These are phyloP conservation scores for Tieghemiomyces parasiticus DNA, from an alignment of 192 early-diverging fungal genomes.

Conservation along the genomic window DNA sequence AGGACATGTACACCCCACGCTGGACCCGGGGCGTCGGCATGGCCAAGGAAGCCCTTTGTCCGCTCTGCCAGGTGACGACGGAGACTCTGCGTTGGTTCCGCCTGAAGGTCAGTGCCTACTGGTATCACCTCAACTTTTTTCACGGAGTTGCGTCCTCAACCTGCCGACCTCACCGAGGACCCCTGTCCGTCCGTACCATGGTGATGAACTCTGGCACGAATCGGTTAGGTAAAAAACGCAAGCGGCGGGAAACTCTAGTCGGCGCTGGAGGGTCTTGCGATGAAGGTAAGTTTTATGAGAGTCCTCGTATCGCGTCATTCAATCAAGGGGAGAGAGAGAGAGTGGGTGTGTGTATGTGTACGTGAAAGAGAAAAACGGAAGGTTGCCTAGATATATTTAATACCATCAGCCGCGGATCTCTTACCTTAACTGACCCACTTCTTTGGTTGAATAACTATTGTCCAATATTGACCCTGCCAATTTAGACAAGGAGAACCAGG, in stretches of 20 bases:
- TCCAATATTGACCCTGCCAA: not conserved
- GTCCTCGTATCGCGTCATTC: not conserved
- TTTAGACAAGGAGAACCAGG: not conserved
- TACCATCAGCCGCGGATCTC: too few species aligned
- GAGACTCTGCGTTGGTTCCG: constrained; percentile 22
- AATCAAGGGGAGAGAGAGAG: not conserved
- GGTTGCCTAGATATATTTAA: too few species aligned
- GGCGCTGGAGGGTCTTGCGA: not conserved
- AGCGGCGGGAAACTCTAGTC: not conserved
- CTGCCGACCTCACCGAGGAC: constrained; percentile 23
- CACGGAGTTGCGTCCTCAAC: constrained; percentile 31
- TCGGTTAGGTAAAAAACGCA: not conserved
- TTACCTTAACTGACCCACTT: too few species aligned
- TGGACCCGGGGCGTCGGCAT: constrained; percentile 31
- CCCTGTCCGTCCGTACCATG: constrained; percentile 1
- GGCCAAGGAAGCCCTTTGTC: constrained; percentile 32
- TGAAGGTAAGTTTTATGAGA: not conserved
- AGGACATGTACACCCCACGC: constrained; percentile 33
- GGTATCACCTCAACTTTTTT: constrained; percentile 35
- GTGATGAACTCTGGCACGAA: too few species aligned
- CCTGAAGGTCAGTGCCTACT: constrained; percentile 37
- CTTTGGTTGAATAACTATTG: not conserved
- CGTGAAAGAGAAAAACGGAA: not conserved
- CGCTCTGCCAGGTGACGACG: constrained; percentile 20
- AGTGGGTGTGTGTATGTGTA: not conserved